Base-by-base conservation (phyloP, 306 rosid genomes). In the Macrotyloma uniflorum region DNA sequence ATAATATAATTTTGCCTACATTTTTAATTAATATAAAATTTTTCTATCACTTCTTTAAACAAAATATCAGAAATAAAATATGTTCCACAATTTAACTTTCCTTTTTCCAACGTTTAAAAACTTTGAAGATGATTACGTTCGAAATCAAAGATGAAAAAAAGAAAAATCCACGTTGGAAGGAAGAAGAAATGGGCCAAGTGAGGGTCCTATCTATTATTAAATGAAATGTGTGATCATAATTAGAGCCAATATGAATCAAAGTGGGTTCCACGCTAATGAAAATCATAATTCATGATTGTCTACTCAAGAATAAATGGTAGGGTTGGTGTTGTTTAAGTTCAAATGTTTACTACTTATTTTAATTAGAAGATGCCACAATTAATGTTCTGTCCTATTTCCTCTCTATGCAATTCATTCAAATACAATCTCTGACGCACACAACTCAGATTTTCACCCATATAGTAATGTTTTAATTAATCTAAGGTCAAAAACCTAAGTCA, bases 201-300 rank as follows among this genome's bases (percentile, higher is more conserved):
- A 55, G 13, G 58, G 70, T 54, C 59, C 36, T 67, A 40, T 42
- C 51, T 47, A 7, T 36, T 64, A 65, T 76, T 24, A 53, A 42
- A 64, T 65, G 13, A 66, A 55, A 70, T 46, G 72, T 12, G 32
- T 33, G 72, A 46, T 24, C 65, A 79, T 79, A 51, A 72, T 79
- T 72, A 62, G 35, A 36, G 19, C 26, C 32, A 64, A 18, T 62
- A n/a, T 63, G 50, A 72, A 51, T 72, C 67, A 40, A 36, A 53
- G 79, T 72, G 83, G 83, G 79, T 24, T 79, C 83, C 83, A 79
- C 26, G 57, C 67, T 62, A 79, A 57, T 12, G 67, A 72, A 62
- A 72, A 51, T 35, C 53, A 62, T 63, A 15, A 49, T 71, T 79
- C 66, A 49, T 79, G 35, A 71, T 79, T 79, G 72, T 79, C 72